These are phyloP conservation scores for Polyrhizophydium stewartii DNA, from an alignment of 371 early-diverging fungal genomes.

Conservation along the genomic window DNA sequence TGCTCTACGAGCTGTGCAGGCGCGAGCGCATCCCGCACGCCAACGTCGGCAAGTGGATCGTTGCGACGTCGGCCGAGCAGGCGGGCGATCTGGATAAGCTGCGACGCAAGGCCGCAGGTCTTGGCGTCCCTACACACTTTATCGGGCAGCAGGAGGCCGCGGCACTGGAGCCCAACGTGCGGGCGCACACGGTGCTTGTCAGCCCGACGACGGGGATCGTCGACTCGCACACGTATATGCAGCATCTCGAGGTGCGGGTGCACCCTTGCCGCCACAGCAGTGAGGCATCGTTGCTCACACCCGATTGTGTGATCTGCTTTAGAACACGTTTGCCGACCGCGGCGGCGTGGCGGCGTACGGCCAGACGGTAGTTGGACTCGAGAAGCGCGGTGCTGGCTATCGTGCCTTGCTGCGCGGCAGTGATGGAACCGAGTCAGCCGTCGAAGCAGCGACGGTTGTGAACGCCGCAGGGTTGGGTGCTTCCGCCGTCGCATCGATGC, in stretches of 20 bases:
- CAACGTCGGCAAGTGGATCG: slow-evolving; percentile 75
- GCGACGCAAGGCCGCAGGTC: slow-evolving; percentile 47
- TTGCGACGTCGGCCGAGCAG: slow-evolving; percentile 53
- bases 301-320: neutral
- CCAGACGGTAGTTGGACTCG: slow-evolving; percentile 37
- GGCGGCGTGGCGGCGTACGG: slow-evolving; percentile 51
- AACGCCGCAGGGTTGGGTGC: slow-evolving; percentile 78
- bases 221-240: slow-evolving; percentile 70
- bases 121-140: slow-evolving; percentile 62
- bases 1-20: slow-evolving; percentile 62
- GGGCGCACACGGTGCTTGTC: slow-evolving; percentile 50
- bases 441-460: slow-evolving; percentile 61
- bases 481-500: slow-evolving; percentile 58
- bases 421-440: slow-evolving; percentile 28
- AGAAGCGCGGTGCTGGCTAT: too few relatives aligned
- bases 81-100: slow-evolving; percentile 54
- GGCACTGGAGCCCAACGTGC: slow-evolving; percentile 58
- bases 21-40: slow-evolving; percentile 46
- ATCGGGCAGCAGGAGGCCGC: slow-evolving; percentile 39
- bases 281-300: neutral
- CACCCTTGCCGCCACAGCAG: neutral
- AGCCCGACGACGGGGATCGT: slow-evolving; percentile 80
- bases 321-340: slow-evolving; percentile 28
- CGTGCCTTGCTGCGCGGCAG: too few relatives aligned
- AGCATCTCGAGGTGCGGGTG: slow-evolving; percentile 39